Evolutionary conservation across 495 filamentous ascomycete genomes (phyloP).

Genomic region (Pyrenopolyporus hunteri): DNA sequence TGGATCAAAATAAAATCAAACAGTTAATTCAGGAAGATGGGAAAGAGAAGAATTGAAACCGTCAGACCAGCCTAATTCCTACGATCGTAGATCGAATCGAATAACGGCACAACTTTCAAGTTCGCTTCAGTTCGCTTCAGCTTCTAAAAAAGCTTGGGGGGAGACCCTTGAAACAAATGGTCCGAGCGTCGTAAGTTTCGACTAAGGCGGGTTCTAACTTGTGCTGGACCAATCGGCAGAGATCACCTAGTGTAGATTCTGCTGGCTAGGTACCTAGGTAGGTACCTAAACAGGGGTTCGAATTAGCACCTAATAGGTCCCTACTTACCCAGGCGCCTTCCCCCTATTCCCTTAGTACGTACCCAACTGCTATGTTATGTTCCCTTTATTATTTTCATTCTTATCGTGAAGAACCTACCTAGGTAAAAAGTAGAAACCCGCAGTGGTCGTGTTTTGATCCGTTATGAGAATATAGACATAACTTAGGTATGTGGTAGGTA

Average conservation of each 20-base stretch:
- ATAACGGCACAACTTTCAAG: conserved; percentile 14
- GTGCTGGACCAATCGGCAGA: conserved; percentile 23
- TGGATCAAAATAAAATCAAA: too few species aligned
- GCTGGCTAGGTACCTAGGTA: too few species aligned
- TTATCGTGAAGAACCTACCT: too few species aligned
- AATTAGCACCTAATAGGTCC: too few species aligned
- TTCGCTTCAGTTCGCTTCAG: not conserved
- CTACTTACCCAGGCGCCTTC: too few species aligned
- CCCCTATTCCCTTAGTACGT: too few species aligned
- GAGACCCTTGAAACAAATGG: conserved; percentile 40
- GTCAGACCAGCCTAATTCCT: conserved; percentile 6
- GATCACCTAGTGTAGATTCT: conserved; percentile 1
- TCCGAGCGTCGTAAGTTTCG: conserved; percentile 33
- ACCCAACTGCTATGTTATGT: too few species aligned
- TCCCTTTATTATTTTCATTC: too few species aligned
- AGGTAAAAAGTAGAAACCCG: not conserved
- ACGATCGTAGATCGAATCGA: conserved; percentile 1
- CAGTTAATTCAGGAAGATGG: not conserved
- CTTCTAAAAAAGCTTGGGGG: conserved; percentile 9
- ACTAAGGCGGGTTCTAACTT: conserved; percentile 30
- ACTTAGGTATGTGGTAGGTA: conserved; percentile 6
- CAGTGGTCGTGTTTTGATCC: not conserved
- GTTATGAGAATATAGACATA: conserved; percentile 7
- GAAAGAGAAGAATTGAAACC: not conserved
- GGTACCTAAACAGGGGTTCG: too few species aligned